Base-by-base conservation (phyloP, 306 rosid species). In the Gillenia trifoliata region DNA sequence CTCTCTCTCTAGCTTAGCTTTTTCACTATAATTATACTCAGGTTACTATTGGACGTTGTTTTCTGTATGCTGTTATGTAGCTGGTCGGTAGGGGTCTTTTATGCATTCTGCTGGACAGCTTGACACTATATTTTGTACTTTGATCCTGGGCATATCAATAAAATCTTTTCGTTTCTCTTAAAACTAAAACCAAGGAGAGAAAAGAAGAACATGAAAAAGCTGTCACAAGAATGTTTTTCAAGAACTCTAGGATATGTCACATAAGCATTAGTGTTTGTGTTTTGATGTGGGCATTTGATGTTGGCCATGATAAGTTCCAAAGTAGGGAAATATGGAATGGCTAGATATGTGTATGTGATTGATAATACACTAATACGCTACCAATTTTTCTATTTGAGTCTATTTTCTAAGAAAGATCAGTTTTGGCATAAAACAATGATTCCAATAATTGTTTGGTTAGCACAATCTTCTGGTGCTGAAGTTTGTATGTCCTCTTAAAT, bases 81-180 rank as follows among this genome's bases (percentile, higher is more conserved):
- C 64, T 55, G 75, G 52, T 71, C 10, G 3, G 66, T 62, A 8
- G 75, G 25, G 16, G 38, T 41, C n/a, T 72, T 67, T 15, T 67
- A 23, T 19, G 71, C 30, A 55, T 71, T 36, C 23, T 34, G 25
- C 28, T 26, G 55, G 34, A 40, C 55, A 23, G 61, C 12, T 72
- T 26, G 38, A 3, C 59, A 31, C 47, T 12, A 59, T 57, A 40
- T 43, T 62, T 38, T 52, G 33, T 38, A 52, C 64, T 36, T 49
- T 2, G 22, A 11, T 71, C 25, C 25, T 54, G 12, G 11, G 55
- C 54, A 36, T 36, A 9, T 22, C 28, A 71, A 15, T 56, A 40
- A 10, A 6, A 15, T 47, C 12, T 22, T 23, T 70, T 8, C 12
- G 12, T 70, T 54, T 54, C 20, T 70, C 8, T 12, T 52, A 6